Evolutionary conservation across 306 rosid genomes (phyloP).

Genomic region (Pachyrhizus erosus): DNA sequence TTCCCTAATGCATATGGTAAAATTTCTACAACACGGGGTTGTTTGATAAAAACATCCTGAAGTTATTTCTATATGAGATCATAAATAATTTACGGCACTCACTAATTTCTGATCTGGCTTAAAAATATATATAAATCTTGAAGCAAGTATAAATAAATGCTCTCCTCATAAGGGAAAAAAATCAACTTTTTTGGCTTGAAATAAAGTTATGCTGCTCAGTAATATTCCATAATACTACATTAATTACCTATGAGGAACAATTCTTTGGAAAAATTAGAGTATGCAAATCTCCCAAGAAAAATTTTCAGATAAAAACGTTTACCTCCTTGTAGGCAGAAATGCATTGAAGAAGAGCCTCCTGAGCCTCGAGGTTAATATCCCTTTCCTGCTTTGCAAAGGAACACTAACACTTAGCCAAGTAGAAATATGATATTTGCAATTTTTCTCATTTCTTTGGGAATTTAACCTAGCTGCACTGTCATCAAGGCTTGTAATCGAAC

Average conservation of each 20-base stretch:
- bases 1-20: background rate
- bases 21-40: background rate
- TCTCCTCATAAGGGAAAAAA: too few species aligned
- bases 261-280: background rate
- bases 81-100: background rate
- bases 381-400: conserved; percentile 48
- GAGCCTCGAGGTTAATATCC: conserved; percentile 51
- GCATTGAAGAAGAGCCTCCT: conserved; percentile 64
- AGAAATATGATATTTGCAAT: conserved; percentile 32
- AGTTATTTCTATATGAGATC: background rate
- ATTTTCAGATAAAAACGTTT: background rate
- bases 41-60: background rate
- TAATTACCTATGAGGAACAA: conserved; percentile 4
- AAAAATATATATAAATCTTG: background rate
- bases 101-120: background rate
- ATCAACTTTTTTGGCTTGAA: background rate
- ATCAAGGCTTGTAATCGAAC: conserved; percentile 47
- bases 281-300: conserved; percentile 12
- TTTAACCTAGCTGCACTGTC: conserved; percentile 14
- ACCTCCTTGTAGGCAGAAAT: conserved; percentile 78
- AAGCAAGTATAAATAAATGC: background rate
- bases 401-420: conserved; percentile 8
- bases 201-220: background rate
- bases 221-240: background rate
- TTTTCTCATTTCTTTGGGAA: conserved; percentile 2